A percentile compares a stretch with the other conserved stretches of the same genome.
These are phyloP conservation scores for Naganishia friedmannii DNA, from an alignment of 768 basidiomycete species.

Conservation along the genomic window DNA sequence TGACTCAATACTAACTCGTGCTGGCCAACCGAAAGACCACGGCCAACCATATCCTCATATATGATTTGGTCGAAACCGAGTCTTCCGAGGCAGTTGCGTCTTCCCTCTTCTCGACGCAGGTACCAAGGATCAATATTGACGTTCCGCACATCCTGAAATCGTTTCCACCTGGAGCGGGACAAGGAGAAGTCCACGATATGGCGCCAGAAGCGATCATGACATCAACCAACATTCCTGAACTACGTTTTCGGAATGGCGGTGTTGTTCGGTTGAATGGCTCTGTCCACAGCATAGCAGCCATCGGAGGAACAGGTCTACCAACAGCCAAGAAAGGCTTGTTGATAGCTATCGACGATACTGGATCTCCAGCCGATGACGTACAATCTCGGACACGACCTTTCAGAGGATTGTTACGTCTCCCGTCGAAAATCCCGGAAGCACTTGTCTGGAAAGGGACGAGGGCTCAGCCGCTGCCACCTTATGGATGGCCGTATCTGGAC, in stretches of 20 bases:
- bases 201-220: slow-evolving; percentile 16
- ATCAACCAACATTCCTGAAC: slow-evolving; percentile 15
- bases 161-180: slow-evolving; percentile 13
- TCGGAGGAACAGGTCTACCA: neutral
- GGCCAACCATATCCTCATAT: neutral
- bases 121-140: slow-evolving; percentile 4
- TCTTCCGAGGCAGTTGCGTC: slow-evolving; percentile 3
- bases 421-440: slow-evolving; percentile 6
- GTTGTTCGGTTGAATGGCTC: neutral
- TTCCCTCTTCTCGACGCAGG: neutral
- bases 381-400: neutral
- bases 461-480: neutral
- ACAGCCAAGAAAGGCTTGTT: neutral
- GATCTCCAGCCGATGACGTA: neutral
- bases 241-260: slow-evolving; percentile 15
- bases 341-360: neutral
- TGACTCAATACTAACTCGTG: neutral
- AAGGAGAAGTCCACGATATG: slow-evolving; percentile 17
- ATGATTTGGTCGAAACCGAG: slow-evolving; percentile 14
- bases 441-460: slow-evolving; percentile 1
- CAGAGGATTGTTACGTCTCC: slow-evolving; percentile 7
- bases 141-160: slow-evolving; percentile 10
- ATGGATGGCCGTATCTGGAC: slow-evolving; percentile 3
- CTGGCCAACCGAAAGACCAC: neutral
- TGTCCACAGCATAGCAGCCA: neutral